phyloP scores from a whole-genome alignment of 2,329 filamentous ascomycete species.

The Xylaria sp. region DNA sequence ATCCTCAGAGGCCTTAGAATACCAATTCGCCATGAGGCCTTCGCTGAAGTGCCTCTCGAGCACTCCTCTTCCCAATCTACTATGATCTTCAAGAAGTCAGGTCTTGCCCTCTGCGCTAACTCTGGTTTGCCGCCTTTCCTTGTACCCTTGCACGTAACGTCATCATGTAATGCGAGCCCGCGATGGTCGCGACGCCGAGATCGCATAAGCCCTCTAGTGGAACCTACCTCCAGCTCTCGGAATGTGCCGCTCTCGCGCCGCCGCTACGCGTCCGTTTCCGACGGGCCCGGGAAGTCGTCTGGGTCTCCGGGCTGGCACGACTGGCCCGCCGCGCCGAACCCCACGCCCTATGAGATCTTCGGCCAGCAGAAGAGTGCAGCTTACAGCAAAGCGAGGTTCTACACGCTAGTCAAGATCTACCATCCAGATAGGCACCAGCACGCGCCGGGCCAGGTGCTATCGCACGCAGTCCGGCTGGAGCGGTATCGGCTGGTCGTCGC shows the following conservation, averaged over 20 bases:
- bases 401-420: constrained; percentile 92
- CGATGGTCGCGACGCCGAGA: constrained; percentile 10
- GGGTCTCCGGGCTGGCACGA: constrained; percentile 16
- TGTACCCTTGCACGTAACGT: constrained; percentile 30
- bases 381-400: constrained; percentile 85
- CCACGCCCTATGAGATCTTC: constrained; percentile 92
- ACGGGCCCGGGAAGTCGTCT: constrained; percentile 23
- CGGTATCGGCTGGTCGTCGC: constrained; percentile 87
- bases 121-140: constrained; percentile 24
- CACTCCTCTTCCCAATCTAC: constrained; percentile 22
- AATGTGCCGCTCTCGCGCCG: constrained; percentile 5
- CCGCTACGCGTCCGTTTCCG: constrained; percentile 34
- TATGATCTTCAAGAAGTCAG: constrained; percentile 37
- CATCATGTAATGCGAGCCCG: constrained; percentile 26
- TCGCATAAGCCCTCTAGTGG: background rate
- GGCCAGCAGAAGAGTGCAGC: constrained; percentile 57
- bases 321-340: constrained; percentile 55
- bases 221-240: background rate
- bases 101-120: constrained; percentile 33
- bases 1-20: background rate
- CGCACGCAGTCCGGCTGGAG: constrained; percentile 71
- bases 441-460: constrained; percentile 47
- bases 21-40: constrained; percentile 23
- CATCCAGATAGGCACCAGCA: constrained; percentile 75
- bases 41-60: constrained; percentile 16